Evolutionary conservation across 2,329 filamentous ascomycete species (phyloP).

Genomic region (Cladobotryum protrusum): DNA sequence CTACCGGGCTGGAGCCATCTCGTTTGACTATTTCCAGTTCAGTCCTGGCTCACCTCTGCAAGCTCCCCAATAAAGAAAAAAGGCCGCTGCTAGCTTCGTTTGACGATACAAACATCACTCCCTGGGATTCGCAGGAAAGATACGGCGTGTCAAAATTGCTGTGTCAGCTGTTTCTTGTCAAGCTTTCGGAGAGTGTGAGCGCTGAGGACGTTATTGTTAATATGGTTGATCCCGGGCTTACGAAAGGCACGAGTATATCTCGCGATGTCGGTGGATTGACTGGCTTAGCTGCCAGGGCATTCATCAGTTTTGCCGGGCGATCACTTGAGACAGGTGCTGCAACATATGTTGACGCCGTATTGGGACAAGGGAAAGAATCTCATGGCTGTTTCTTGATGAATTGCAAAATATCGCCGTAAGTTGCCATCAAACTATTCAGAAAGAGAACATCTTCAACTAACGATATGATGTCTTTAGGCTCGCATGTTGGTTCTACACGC

Average conservation of each 20-base stretch:
- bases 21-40: conserved; percentile 26
- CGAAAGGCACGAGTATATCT: conserved; percentile 19
- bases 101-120: conserved; percentile 16
- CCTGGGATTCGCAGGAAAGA: conserved; percentile 18
- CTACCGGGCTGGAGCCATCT: conserved; percentile 12
- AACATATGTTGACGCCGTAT: conserved; percentile 41
- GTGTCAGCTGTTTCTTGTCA: conserved; percentile 29
- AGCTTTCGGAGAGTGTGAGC: conserved; percentile 29
- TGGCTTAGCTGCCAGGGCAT: neutral
- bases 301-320: conserved; percentile 21
- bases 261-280: conserved; percentile 12
- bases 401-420: conserved; percentile 19
- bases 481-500: no score
- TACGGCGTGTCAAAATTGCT: conserved; percentile 28
- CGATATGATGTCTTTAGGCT: no score
- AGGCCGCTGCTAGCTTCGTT: conserved; percentile 24
- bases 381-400: conserved; percentile 47
- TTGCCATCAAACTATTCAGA: no score
- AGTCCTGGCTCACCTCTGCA: conserved; percentile 18
- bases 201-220: conserved; percentile 30
- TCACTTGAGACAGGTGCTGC: conserved; percentile 35
- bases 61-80: conserved; percentile 20
- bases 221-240: conserved; percentile 27
- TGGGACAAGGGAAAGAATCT: conserved; percentile 40
- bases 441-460: no score